phyloP scores from a whole-genome alignment of 305 asterid species.

The Fraxinus sp. region DNA sequence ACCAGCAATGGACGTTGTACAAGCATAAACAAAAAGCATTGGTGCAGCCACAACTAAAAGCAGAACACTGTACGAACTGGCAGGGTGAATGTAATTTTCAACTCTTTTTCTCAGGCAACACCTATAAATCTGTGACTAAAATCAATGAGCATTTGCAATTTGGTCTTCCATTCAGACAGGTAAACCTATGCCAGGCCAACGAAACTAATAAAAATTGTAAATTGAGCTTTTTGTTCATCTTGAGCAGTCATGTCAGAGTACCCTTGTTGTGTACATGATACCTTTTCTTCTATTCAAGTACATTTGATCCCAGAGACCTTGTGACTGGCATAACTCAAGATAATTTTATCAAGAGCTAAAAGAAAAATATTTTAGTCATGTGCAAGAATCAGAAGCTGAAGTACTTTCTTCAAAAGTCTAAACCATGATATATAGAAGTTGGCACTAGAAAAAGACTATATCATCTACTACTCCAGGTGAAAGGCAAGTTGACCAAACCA shows the following conservation, averaged over 20 bases:
- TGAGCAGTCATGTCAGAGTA: conserved; percentile 5
- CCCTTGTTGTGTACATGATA: background rate
- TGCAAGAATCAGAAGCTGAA: conserved; percentile 1
- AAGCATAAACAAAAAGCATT: background rate
- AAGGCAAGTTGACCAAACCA: background rate
- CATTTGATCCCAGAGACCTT: background rate
- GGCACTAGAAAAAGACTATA: background rate
- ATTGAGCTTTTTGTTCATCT: background rate
- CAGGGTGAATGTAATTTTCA: background rate
- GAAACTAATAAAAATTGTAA: background rate
- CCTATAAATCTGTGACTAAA: background rate
- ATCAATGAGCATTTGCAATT: background rate
- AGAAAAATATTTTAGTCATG: background rate
- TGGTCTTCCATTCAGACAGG: conserved; percentile 1
- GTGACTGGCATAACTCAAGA: background rate
- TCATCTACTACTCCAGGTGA: background rate
- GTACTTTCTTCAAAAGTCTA: background rate
- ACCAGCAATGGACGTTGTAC: background rate
- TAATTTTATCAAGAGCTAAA: background rate
- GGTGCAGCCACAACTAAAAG: conserved; percentile 9
- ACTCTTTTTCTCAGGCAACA: background rate
- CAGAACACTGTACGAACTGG: background rate
- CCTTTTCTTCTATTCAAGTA: background rate
- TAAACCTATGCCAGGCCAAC: background rate
- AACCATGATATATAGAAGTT: background rate